Evolutionary conservation across 768 basidiomycete species (phyloP), one percentile per base, ranked within the genome.

Genomic region (Mycena maculata): DNA sequence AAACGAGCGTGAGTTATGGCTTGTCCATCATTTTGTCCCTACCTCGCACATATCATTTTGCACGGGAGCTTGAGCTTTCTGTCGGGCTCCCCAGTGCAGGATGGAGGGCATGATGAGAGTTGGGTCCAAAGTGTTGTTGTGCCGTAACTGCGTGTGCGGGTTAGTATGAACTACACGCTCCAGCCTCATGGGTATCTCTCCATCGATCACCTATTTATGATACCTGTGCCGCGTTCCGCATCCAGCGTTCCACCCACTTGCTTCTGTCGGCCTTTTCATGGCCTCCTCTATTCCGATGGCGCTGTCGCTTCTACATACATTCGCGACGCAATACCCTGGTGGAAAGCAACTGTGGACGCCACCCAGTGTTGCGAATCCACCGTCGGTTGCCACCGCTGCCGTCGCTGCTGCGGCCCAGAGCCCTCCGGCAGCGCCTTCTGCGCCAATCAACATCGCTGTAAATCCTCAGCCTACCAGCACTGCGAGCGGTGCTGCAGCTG

Each of bases 21-120:
- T 55, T 61, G 68, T 63, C 60, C 59, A 60, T 31, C 33, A 48
- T 23, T 39, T 23, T 42, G 54, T 57, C 67, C 78, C 75, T 72
- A 85, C 82, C 77, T 84, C 84, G 67, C 85, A 85, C 70, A 86
- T 75, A 77, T 87, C 83, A 72, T 78, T 69, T 75, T 77, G 76
- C 10, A 71, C 68, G 25, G 75, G 70, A 61, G 63, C 69, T 53
- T 66, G 73, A 67, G 71, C 55, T 74, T 77, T 74, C 56, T 70
- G 67, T 45, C 79, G 75, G 25, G 78, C 77, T 60, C 76, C 73
- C 83, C 83, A 84, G 71, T 81, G 79, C 44, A 83, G 79, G 54
- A 83, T 70, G 31, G 82, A 81, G 63, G 80, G 78, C 82, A 82
- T 83, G 72, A 68, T 73, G 74, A 73, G 67, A 71, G 71, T 71